Evolutionary conservation across 495 filamentous ascomycete genomes (phyloP).

Genomic region (Annulohypoxylon maeteangense): DNA sequence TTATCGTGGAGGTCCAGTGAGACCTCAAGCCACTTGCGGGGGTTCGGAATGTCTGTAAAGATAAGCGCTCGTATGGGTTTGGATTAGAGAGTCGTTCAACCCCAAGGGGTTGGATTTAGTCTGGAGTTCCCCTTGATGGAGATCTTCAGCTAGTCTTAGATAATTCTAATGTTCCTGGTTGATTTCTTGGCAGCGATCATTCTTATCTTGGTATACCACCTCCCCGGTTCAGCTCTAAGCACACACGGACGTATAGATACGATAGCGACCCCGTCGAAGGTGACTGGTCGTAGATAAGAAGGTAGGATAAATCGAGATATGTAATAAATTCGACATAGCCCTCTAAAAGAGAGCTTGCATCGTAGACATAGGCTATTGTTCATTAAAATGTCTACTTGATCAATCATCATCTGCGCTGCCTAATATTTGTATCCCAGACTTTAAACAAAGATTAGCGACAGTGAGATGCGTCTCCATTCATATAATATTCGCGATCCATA

Average conservation of each 20-base stretch:
- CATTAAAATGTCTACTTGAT: background rate
- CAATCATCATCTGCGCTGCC: background rate
- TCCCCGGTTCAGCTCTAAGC: slow-evolving; percentile 9
- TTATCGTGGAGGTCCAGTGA: background rate
- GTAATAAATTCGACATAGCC: slow-evolving; percentile 24
- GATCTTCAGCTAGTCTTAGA: slow-evolving; percentile 26
- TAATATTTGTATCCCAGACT: background rate
- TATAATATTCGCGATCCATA: background rate
- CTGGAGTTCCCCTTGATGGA: slow-evolving; percentile 16
- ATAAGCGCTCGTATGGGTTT: slow-evolving; percentile 26
- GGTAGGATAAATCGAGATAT: slow-evolving; percentile 5
- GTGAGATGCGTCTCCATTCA: background rate
- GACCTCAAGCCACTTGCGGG: slow-evolving; percentile 24
- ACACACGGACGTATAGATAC: slow-evolving; percentile 24
- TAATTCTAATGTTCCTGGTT: background rate
- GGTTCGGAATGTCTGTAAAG: slow-evolving; percentile 35
- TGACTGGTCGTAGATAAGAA: slow-evolving; percentile 33
- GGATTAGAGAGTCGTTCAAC: slow-evolving; percentile 10
- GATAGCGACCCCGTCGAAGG: slow-evolving; percentile 9
- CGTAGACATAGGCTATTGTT: background rate
- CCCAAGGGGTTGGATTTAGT: slow-evolving; percentile 8
- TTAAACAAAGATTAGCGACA: background rate
- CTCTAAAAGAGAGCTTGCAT: slow-evolving; percentile 7
- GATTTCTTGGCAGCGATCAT: slow-evolving; percentile 30
- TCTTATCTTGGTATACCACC: slow-evolving; percentile 7